phyloP scores from a whole-genome alignment of 169 alveolate species.

The Eimeria brunetti region DNA sequence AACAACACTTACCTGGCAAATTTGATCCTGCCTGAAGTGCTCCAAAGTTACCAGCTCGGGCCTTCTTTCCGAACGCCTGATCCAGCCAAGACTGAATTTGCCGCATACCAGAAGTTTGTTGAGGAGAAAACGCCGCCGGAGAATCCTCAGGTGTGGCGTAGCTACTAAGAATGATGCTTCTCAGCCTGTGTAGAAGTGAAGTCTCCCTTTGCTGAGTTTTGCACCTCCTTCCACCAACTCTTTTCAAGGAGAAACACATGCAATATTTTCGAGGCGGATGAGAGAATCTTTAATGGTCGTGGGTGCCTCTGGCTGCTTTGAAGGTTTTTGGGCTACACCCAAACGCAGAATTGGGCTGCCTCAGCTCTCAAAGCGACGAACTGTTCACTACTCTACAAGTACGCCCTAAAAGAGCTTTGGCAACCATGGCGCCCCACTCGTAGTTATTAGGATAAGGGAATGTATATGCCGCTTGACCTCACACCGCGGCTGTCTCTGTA shows the following conservation, averaged over 20 bases:
- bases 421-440: background rate
- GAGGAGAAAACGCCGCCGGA: constrained; percentile 97
- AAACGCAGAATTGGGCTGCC: constrained; percentile 97
- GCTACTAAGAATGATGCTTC: background rate
- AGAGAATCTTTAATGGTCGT: background rate
- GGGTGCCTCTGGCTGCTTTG: constrained; percentile 76
- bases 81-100: constrained; percentile 94
- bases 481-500: background rate
- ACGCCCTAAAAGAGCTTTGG: constrained; percentile 85
- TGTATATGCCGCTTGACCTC: background rate
- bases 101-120: constrained; percentile 93
- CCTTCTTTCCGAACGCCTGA: constrained; percentile 96
- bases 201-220: background rate
- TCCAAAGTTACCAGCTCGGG: constrained; percentile 91
- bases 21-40: constrained; percentile 93
- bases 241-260: background rate
- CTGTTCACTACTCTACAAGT: constrained; percentile 91
- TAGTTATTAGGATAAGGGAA: background rate
- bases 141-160: constrained; percentile 83
- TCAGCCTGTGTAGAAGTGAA: background rate
- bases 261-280: background rate
- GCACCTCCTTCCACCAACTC: background rate
- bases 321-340: constrained; percentile 96
- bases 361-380: constrained; percentile 93
- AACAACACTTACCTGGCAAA: constrained; percentile 95